Evolutionary conservation across 108 stramenopile genomes (phyloP).

Genomic region (Schizochytrium sp.): DNA sequence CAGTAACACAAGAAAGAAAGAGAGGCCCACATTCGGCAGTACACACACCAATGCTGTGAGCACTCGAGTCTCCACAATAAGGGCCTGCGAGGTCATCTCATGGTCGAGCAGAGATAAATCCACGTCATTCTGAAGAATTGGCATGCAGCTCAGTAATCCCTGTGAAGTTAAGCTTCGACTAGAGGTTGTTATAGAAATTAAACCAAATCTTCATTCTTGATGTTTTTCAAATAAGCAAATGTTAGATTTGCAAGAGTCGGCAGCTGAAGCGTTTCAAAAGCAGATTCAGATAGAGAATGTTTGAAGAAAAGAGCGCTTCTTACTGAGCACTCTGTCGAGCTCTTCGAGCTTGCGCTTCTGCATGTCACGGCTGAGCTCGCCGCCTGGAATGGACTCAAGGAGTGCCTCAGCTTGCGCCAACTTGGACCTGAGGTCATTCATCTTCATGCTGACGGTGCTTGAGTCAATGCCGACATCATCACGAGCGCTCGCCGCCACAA

Average conservation of each 20-base stretch:
- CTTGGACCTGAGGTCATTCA: slow-evolving; percentile 21
- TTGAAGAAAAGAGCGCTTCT: slow-evolving; percentile 50
- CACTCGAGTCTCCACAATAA: too few relatives aligned
- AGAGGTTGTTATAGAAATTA: too few relatives aligned
- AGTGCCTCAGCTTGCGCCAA: slow-evolving; percentile 7
- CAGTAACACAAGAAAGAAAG: too few relatives aligned
- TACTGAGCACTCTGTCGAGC: slow-evolving; percentile 17
- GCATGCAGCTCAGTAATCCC: too few relatives aligned
- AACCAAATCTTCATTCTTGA: not conserved
- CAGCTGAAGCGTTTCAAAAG: not conserved
- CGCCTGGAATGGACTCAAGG: slow-evolving; percentile 44
- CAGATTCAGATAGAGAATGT: not conserved
- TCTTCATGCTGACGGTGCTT: not conserved
- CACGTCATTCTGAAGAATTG: too few relatives aligned
- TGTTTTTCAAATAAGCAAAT: not conserved
- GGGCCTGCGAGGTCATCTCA: too few relatives aligned
- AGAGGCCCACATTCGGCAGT: too few relatives aligned
- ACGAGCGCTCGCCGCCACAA: not conserved
- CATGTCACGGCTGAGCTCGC: slow-evolving; percentile 47
- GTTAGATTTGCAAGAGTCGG: not conserved
- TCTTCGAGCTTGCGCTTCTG: slow-evolving; percentile 30
- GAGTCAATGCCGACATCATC: not conserved
- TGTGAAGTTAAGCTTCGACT: too few relatives aligned
- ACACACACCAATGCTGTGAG: too few relatives aligned
- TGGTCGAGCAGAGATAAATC: too few relatives aligned